Conservation (phyloP, 2,329 filamentous ascomycete species). For the Diaporthe nobilis region DNA sequence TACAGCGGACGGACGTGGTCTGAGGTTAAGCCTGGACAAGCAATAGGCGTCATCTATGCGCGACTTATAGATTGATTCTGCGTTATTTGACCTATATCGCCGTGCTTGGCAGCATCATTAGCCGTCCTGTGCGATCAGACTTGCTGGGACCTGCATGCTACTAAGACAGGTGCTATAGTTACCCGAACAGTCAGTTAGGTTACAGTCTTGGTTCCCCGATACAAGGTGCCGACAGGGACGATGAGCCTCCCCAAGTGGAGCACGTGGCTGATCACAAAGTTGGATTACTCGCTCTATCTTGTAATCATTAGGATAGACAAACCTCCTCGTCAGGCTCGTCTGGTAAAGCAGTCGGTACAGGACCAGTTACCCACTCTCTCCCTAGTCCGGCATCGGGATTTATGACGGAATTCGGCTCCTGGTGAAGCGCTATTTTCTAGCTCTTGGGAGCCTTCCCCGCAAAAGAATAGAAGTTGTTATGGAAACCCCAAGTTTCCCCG, state of each 20-base stretch:
- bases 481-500: constrained; percentile 20
- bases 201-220: neutral
- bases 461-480: neutral
- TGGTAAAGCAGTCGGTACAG: neutral
- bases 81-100: constrained; percentile 1
- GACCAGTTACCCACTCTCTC: neutral
- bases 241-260: constrained; percentile 8
- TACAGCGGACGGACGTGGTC: neutral
- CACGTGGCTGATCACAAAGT: neutral
- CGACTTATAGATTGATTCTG: constrained; percentile 3
- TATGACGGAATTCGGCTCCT: neutral
- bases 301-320: constrained; percentile 19
- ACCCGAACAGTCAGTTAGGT: neutral
- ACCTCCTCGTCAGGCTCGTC: neutral
- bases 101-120: constrained; percentile 28
- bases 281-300: neutral
- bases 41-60: constrained; percentile 3
- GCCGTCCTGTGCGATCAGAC: neutral
- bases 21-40: neutral
- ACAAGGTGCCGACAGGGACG: neutral
- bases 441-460: constrained; percentile 10
- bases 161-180: constrained; percentile 4
- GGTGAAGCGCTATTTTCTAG: neutral
- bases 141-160: constrained; percentile 9
- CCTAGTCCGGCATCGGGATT: constrained; percentile 21